These are phyloP conservation scores for Diaporthe sp. DNA, from an alignment of 2,329 filamentous ascomycete genomes.

Conservation along the genomic window DNA sequence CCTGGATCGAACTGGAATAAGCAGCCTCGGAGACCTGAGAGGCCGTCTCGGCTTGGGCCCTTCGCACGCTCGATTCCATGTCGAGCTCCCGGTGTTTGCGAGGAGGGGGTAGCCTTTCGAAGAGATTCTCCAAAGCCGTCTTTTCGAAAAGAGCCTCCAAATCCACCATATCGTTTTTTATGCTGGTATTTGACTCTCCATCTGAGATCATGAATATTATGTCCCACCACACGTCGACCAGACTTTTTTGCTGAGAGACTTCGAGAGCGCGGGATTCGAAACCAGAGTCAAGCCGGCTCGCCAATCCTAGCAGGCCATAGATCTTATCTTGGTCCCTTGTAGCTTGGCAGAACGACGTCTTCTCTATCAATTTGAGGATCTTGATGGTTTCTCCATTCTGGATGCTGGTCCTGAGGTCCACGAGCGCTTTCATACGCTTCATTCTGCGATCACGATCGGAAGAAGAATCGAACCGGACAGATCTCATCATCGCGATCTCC, in stretches of 20 bases:
- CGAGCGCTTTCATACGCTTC: background rate
- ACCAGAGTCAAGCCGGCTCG: background rate
- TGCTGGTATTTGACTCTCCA: background rate
- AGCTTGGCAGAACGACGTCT: background rate
- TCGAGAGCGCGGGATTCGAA: background rate
- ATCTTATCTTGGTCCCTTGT: background rate
- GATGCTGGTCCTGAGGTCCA: background rate
- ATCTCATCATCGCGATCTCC: background rate
- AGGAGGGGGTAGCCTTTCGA: background rate
- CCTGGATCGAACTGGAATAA: background rate
- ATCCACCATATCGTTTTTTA: background rate
- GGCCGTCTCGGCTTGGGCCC: background rate
- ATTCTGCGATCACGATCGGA: background rate
- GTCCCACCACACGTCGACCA: background rate
- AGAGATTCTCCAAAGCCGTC: rapidly evolving
- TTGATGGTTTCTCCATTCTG: background rate
- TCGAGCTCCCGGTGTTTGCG: background rate
- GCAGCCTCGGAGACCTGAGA: background rate
- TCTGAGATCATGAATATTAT: background rate
- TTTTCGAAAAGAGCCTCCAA: too few relatives aligned
- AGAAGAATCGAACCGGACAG: background rate
- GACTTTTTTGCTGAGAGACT: background rate
- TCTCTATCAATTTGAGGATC: background rate
- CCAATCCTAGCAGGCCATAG: background rate
- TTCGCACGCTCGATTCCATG: background rate